Conservation (phyloP, 106 monocot species). For the Platanthera guangdongensis region DNA sequence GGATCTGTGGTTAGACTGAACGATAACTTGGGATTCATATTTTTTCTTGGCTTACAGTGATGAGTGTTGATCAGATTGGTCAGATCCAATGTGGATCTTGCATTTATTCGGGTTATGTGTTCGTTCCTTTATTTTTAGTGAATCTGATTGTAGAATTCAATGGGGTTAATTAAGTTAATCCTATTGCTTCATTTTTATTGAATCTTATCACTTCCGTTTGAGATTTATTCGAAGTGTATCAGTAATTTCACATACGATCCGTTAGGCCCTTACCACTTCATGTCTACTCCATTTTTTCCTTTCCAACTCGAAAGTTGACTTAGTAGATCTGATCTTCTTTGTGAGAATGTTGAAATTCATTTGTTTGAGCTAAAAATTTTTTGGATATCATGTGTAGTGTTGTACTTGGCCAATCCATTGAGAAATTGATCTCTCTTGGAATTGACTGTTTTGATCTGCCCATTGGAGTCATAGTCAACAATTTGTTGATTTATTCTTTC, state of each 20-base stretch:
- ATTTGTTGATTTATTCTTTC: too few species aligned
- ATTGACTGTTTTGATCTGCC: too few species aligned
- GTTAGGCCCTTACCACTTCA: neutral
- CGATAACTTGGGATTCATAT: neutral
- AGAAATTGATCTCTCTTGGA: too few species aligned
- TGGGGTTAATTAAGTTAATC: neutral
- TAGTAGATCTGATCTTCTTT: neutral
- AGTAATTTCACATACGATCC: neutral
- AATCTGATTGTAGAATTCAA: neutral
- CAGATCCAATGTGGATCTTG: neutral
- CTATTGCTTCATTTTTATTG: neutral
- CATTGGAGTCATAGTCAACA: too few species aligned
- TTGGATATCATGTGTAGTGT: too few species aligned
- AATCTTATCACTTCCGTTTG: neutral
- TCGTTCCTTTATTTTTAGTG: neutral
- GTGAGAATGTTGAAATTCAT: too few species aligned
- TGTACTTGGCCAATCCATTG: too few species aligned
- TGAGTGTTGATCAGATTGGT: neutral
- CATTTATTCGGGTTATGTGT: neutral
- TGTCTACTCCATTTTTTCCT: neutral
- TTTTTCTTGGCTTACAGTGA: too few species aligned
- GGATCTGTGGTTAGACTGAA: neutral
- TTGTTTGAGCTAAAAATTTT: too few species aligned
- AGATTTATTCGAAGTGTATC: neutral
- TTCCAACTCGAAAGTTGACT: neutral